Percentiles rank a stretch among this genome's conserved stretches.
These are phyloP conservation scores for Protomyces pachydermus DNA, from an alignment of 1,139 yeast genomes.

Conservation along the genomic window DNA sequence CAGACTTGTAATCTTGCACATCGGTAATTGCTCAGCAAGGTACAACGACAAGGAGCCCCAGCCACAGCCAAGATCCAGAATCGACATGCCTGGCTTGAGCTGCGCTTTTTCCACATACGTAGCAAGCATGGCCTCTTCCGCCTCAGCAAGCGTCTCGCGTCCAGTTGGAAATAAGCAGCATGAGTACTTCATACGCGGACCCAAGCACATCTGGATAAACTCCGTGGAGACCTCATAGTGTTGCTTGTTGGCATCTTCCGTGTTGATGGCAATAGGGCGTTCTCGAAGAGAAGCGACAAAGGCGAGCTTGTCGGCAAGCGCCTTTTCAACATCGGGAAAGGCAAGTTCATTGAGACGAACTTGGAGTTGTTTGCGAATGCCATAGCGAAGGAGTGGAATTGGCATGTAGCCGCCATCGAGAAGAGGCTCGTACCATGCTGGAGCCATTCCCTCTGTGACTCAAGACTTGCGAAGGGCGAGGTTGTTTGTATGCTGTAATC, in stretches of 20 bases:
- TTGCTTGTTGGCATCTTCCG: conserved; percentile 25
- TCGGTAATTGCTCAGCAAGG: conserved; percentile 36
- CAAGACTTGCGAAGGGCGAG: no score
- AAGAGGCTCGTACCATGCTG: conserved; percentile 26
- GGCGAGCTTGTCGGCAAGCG: conserved; percentile 20
- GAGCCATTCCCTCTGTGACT: not conserved
- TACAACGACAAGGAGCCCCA: conserved; percentile 45
- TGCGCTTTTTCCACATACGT: conserved; percentile 51
- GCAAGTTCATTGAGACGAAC: conserved; percentile 19
- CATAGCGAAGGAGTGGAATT: conserved; percentile 16
- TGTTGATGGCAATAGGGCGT: conserved; percentile 22
- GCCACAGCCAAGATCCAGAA: conserved; percentile 47
- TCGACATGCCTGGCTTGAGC: conserved; percentile 37
- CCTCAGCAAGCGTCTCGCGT: conserved; percentile 9
- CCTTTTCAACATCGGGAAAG: conserved; percentile 9
- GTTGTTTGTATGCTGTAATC: no score
- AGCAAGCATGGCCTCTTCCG: conserved; percentile 25
- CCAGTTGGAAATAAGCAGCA: conserved; percentile 22
- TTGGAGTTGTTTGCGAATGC: conserved; percentile 18
- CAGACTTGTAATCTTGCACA: conserved; percentile 16
- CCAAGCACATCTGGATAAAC: conserved; percentile 25
- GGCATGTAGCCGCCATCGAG: conserved; percentile 25
- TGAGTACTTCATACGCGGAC: conserved; percentile 28
- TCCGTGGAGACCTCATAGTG: conserved; percentile 26
- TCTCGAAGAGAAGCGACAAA: conserved; percentile 15